A percentile compares a stretch with the other conserved stretches of the same genome.
Conservation (phyloP, 257 asterid genomes). For the Anisodus tanguticus region DNA sequence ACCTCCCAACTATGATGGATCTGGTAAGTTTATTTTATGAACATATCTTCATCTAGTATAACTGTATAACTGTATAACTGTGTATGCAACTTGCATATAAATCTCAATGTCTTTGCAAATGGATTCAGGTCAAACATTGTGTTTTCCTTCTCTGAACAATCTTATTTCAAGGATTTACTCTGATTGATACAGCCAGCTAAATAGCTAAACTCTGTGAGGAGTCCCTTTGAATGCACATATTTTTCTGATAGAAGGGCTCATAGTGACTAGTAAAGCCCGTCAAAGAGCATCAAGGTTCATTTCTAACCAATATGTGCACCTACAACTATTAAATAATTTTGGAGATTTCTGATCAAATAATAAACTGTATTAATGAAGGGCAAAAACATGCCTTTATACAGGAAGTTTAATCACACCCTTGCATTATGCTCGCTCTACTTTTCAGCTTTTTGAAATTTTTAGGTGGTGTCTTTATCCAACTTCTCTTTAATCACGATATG, state of each 20-base stretch:
- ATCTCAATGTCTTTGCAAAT: background rate
- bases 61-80: background rate
- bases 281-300: conserved; percentile 20
- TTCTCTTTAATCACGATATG: too few species aligned
- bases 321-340: conserved; percentile 11
- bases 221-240: background rate
- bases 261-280: background rate
- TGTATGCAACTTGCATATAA: background rate
- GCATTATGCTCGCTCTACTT: background rate
- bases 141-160: conserved; percentile 5
- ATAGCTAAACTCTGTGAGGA: background rate
- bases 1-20: background rate
- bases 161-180: background rate
- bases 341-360: background rate
- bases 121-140: background rate
- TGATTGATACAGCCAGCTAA: conserved; percentile 1
- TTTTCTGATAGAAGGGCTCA: conserved; percentile 15
- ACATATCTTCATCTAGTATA: background rate
- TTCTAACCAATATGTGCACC: conserved; percentile 5
- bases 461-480: background rate
- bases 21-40: conserved; percentile 14
- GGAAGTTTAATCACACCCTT: background rate
- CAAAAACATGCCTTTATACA: background rate
- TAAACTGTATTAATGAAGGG: background rate
- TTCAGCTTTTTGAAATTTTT: background rate